Evolutionary conservation across 2,329 filamentous ascomycete genomes (phyloP), one percentile per base, ranked within the genome.

Genomic region (Triangularia verruculosa): DNA sequence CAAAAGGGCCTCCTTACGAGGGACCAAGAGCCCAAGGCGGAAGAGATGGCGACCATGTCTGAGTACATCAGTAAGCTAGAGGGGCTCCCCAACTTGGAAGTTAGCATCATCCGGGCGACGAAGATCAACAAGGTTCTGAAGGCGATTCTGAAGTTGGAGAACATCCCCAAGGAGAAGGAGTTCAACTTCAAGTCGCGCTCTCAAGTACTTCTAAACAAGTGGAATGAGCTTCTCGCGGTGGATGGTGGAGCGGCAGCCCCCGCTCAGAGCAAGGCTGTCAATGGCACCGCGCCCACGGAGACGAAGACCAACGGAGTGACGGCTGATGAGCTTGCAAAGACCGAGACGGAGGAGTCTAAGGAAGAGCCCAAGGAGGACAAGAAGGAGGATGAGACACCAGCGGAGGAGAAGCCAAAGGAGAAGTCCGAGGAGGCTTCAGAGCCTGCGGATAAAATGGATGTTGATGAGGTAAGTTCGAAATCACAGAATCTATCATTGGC

Each of bases 91-190:
- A 91, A 96, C 68, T 85, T 98, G 4, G 94, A 98, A 74, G 92
- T 91, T 28, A 87, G 88, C 69, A 95, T 97, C 71, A 97, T 98
- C 72, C 88, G 91, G 67, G 82, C 81, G 13, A 99, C 95, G 66
- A 99, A 98, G 83, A 97, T 99, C 78, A 94, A 98, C 86, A 99
- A 99, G 80, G 94, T 99, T 11, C 84, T 99, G 63, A 97, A 96
- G 80, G 93, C 90, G 4, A 95, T 99, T 69, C 81, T 97, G 72
- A 97, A 97, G 80, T 82, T 99, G 8, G 85, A 89, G 52, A 83
- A 83, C 3, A 96, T 99, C 70, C 93, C 93, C 4, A 89, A 89
- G 66, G 95, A 99, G 68, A 91, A 93, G 34, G 91, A 96, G 69
- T 96, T 89, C 76, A 80, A 90, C 61, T 97, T 99, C 85, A 96